Evolutionary conservation across 768 basidiomycete species (phyloP).

Genomic region (Russula sp.): DNA sequence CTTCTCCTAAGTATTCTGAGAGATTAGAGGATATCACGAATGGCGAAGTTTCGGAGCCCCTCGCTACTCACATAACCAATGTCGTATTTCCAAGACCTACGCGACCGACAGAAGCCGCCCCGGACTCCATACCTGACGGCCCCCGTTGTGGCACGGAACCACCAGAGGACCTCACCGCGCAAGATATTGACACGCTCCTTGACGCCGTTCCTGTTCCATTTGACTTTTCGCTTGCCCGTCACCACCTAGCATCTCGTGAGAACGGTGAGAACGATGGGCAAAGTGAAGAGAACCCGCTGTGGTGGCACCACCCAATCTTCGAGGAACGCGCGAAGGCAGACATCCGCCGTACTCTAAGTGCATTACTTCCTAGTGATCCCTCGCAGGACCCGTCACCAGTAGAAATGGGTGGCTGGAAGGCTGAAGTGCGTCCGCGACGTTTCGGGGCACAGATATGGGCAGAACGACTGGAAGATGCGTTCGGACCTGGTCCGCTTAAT

Average conservation of each 20-base stretch:
- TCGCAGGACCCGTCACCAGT: constrained; percentile 3
- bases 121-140: not conserved
- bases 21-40: constrained; percentile 3
- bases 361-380: constrained; percentile 18
- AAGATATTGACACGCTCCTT: constrained; percentile 18
- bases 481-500: constrained; percentile 22
- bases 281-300: constrained; percentile 2
- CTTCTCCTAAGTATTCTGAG: too few species aligned
- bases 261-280: not conserved
- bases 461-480: constrained; percentile 24
- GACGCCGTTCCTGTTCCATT: constrained; percentile 9
- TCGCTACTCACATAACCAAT: not conserved
- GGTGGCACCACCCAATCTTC: constrained; percentile 21
- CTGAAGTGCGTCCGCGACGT: constrained; percentile 17
- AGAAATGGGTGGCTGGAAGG: constrained; percentile 2
- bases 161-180: not conserved
- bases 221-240: constrained; percentile 3
- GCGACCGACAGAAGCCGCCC: not conserved
- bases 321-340: constrained; percentile 25
- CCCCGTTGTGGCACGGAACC: not conserved
- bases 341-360: constrained; percentile 16
- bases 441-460: constrained; percentile 21
- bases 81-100: not conserved
- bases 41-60: not conserved
- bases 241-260: not conserved